These are phyloP conservation scores for Penicillium sp. DNA, from an alignment of 2,329 filamentous ascomycete species.

Conservation along the genomic window DNA sequence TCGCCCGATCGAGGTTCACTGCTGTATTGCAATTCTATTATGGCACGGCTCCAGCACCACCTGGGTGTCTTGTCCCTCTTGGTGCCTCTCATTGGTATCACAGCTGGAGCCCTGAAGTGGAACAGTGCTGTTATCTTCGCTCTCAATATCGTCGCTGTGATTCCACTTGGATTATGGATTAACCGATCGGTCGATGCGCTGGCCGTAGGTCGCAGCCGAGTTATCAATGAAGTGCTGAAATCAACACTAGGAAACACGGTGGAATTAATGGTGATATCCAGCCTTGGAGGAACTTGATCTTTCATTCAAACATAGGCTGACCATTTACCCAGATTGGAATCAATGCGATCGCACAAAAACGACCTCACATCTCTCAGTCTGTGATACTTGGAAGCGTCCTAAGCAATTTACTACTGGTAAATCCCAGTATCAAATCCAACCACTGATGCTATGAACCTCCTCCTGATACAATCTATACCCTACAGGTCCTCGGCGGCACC, in stretches of 20 bases:
- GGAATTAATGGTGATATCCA: constrained; percentile 67
- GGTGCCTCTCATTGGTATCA: constrained; percentile 71
- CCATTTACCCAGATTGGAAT: constrained; percentile 40
- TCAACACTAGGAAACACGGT: constrained; percentile 83
- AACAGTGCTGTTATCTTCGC: constrained; percentile 64
- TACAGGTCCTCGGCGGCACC: constrained; percentile 14
- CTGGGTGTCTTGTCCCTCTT: constrained; percentile 63
- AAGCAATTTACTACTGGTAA: constrained; percentile 74
- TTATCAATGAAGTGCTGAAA: constrained; percentile 76
- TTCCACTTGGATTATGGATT: constrained; percentile 74
- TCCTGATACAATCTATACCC: background rate
- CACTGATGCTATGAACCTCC: background rate
- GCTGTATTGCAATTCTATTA: background rate
- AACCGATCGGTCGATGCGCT: constrained; percentile 81
- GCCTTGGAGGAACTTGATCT: background rate
- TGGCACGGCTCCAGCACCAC: background rate
- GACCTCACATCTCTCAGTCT: constrained; percentile 78
- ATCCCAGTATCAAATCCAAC: background rate
- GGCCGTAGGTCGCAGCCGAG: constrained; percentile 61
- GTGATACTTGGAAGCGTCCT: constrained; percentile 82
- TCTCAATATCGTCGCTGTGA: constrained; percentile 82
- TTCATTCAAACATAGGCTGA: background rate
- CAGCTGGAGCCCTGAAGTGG: constrained; percentile 59
- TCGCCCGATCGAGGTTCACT: background rate
- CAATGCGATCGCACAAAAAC: constrained; percentile 66